phyloP scores from a whole-genome alignment of 768 basidiomycete species.

The Podaxis carcinomalis region DNA sequence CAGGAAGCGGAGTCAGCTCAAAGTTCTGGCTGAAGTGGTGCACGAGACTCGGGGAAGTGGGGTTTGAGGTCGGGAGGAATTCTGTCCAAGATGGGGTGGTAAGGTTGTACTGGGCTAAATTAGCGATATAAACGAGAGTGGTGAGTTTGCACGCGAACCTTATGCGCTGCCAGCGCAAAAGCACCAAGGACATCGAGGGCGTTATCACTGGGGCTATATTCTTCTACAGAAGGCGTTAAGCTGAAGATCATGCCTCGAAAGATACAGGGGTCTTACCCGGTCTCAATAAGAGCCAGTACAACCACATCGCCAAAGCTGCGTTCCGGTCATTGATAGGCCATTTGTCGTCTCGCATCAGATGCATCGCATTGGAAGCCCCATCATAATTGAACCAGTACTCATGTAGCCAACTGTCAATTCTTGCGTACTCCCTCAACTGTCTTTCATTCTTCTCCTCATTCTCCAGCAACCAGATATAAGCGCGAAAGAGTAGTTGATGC shows the following conservation, averaged over 20 bases:
- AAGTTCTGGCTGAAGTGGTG: constrained; percentile 43
- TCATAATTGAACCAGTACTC: constrained; percentile 61
- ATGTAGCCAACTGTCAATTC: constrained; percentile 58
- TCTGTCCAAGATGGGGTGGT: constrained; percentile 55
- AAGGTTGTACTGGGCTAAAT: constrained; percentile 50
- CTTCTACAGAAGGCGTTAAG: constrained; percentile 31
- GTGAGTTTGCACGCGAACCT: constrained; percentile 24
- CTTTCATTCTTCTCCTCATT: constrained; percentile 69
- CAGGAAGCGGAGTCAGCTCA: constrained; percentile 50
- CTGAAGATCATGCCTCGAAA: not conserved
- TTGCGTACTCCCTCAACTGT: constrained; percentile 69
- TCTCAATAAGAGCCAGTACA: constrained; percentile 69
- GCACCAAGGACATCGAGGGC: constrained; percentile 50
- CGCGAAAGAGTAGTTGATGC: constrained; percentile 55
- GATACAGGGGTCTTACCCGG: constrained; percentile 39
- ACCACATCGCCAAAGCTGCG: constrained; percentile 68
- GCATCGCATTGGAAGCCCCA: constrained; percentile 50
- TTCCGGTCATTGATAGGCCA: constrained; percentile 58
- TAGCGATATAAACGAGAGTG: constrained; percentile 9
- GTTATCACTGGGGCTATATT: constrained; percentile 36
- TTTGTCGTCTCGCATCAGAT: constrained; percentile 32
- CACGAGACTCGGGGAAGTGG: constrained; percentile 19
- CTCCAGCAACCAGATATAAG: constrained; percentile 79
- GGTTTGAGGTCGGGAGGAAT: constrained; percentile 28
- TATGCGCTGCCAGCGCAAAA: constrained; percentile 66